Evolutionary conservation across 352 stramenopile genomes (phyloP).

Genomic region (Blastocystis sp.): DNA sequence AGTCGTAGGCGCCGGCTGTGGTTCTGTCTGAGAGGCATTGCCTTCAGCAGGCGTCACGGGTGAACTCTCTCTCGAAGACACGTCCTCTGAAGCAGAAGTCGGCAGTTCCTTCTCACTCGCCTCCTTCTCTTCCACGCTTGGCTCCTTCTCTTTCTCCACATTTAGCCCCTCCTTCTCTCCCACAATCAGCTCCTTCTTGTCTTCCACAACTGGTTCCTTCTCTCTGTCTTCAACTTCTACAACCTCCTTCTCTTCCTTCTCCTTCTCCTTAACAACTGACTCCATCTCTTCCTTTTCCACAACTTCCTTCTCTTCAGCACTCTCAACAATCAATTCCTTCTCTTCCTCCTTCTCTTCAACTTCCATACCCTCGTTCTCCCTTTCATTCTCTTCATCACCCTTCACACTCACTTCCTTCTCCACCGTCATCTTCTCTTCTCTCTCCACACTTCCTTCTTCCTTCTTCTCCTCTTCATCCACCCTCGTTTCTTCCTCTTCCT

Average conservation of each 20-base stretch:
- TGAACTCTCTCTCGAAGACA: conserved; percentile 68
- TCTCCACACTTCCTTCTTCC: conserved; percentile 71
- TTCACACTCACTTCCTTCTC: conserved; percentile 72
- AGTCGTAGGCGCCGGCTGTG: too few species aligned
- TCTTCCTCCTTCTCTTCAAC: conserved; percentile 72
- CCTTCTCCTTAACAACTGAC: conserved; percentile 72
- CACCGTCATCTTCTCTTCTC: conserved; percentile 75
- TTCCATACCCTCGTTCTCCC: conserved; percentile 5
- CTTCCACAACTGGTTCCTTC: conserved; percentile 74
- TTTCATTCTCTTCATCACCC: conserved; percentile 68
- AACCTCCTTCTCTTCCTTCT: conserved; percentile 74
- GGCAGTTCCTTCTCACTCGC: conserved; percentile 73
- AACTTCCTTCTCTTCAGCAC: conserved; percentile 70
- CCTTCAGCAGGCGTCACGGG: too few species aligned
- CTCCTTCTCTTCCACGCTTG: conserved; percentile 72
- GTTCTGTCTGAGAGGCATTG: too few species aligned
- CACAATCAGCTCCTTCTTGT: conserved; percentile 76
- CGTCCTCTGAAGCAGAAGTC: conserved; percentile 75
- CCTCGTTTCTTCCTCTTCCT: conserved; percentile 74
- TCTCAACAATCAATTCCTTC: conserved; percentile 75
- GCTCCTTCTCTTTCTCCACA: conserved; percentile 44
- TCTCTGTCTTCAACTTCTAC: too few species aligned
- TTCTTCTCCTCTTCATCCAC: conserved; percentile 60
- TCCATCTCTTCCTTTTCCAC: conserved; percentile 70
- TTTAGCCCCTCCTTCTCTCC: conserved; percentile 72